Base-by-base conservation (phyloP, 768 basidiomycete genomes). In the Guyanaporus albipodus region DNA sequence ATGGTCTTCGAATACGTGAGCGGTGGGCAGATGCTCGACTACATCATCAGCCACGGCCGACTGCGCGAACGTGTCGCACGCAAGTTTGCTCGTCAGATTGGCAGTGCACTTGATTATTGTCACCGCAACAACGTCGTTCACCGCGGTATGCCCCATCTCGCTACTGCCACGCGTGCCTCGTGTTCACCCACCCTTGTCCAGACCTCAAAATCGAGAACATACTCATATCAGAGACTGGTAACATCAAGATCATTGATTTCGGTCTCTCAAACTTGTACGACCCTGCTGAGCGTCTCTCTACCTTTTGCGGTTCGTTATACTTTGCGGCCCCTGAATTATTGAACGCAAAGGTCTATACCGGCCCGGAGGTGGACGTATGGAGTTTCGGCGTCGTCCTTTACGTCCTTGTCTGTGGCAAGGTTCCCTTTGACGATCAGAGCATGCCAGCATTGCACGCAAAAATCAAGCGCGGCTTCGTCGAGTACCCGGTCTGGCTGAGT, bases 191-290 rank as follows among this genome's bases (percentile, higher is more conserved):
- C 18, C 8, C 26, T 29, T 28, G 24, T 29, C n/a, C 6, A 34
- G 86, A 99, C 73, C 85, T 99, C 55, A 99, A 99, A 75, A 99
- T 99, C 63, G 95, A 99, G 70, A 98, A 97, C 72, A 99, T 99
- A 59, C 86, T 99, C 63, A 98, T 99, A 56, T 96, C 92, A 2
- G 92, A 96, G 54, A 90, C 90, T 0, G 96, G 96, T 10, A 98
- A 97, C 71, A 98, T 98, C 76, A 99, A 98, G 77, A 97, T 98
- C 52, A 99, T 98, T 66, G 95, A 99, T 69, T 99, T 98, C 68
- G 96, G 96, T 38, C 77, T 99, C 8, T 97, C 95, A 3, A 99
- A 98, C 70, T 77, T 99, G 11, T 98, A 85, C 65, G 82, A 95
- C 58, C 95, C 96, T 2, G 60, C 70, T 8, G 59, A 69, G 39